Evolutionary conservation across 2,329 filamentous ascomycete species (phyloP).

Genomic region (Colletotrichum lentis): DNA sequence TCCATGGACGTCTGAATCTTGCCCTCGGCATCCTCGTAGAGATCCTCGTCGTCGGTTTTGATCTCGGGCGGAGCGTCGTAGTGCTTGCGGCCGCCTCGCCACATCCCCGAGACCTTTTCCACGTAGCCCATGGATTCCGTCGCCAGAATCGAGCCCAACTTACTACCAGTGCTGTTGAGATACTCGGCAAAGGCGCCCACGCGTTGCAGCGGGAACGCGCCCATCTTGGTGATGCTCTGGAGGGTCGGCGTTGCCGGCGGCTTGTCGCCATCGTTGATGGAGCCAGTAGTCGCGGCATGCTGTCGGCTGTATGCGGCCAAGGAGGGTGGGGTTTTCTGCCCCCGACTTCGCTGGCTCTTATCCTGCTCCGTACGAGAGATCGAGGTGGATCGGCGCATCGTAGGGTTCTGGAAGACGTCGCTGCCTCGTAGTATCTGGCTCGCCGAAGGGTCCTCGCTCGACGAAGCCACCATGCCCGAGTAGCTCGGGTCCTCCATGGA

Average conservation of each 20-base stretch:
- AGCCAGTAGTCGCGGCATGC: slow-evolving; percentile 53
- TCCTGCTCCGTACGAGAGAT: slow-evolving; percentile 39
- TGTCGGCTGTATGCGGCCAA: slow-evolving; percentile 35
- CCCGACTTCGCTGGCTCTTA: slow-evolving; percentile 27
- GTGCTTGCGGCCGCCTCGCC: slow-evolving; percentile 88
- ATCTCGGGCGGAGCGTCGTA: slow-evolving; percentile 72
- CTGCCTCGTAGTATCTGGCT: slow-evolving; percentile 90
- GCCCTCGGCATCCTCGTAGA: slow-evolving; percentile 67
- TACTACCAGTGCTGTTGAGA: slow-evolving; percentile 78
- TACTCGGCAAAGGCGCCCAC: slow-evolving; percentile 86
- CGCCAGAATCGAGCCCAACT: slow-evolving; percentile 82
- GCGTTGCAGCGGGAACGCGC: slow-evolving; percentile 81
- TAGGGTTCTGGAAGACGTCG: slow-evolving; percentile 86
- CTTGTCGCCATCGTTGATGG: slow-evolving; percentile 44
- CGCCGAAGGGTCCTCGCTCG: slow-evolving; percentile 80
- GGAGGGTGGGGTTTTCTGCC: slow-evolving; percentile 22
- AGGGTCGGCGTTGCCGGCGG: slow-evolving; percentile 52
- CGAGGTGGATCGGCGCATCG: slow-evolving; percentile 63
- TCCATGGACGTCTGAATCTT: slow-evolving; percentile 74
- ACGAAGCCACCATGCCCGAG: slow-evolving; percentile 74
- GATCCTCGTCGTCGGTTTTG: slow-evolving; percentile 62
- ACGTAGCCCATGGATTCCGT: slow-evolving; percentile 96
- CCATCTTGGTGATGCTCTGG: slow-evolving; percentile 65
- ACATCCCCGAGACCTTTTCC: slow-evolving; percentile 97
- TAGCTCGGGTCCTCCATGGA: slow-evolving; percentile 76